phyloP scores from a whole-genome alignment of 805 yeast genomes.

The Kodamaea kakaduensis region DNA sequence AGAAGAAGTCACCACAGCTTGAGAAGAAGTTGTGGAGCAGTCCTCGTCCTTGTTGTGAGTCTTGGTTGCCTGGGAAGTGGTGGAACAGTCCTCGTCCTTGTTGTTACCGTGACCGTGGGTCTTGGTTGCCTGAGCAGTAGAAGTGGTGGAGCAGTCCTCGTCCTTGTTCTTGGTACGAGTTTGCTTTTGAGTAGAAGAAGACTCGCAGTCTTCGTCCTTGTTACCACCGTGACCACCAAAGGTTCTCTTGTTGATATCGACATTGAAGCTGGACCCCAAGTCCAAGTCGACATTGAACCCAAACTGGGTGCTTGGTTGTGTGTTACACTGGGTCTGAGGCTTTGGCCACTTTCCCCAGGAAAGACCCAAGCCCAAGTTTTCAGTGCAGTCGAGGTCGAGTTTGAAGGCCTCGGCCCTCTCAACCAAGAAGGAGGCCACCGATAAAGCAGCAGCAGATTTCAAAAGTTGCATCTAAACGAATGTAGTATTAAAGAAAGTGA shows the following conservation, averaged over 20 bases:
- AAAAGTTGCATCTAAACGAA: conserved; percentile 12
- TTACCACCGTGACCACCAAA: neutral
- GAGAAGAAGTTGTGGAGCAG: too few relatives aligned
- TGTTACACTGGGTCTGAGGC: conserved; percentile 7
- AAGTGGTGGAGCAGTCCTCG: too few relatives aligned
- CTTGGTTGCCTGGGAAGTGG: too few relatives aligned
- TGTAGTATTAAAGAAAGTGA: conserved; percentile 4
- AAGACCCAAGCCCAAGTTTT: conserved; percentile 6
- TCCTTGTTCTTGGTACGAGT: too few relatives aligned
- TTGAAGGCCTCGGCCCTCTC: conserved; percentile 9
- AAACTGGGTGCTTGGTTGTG: conserved; percentile 9
- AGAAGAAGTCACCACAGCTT: too few relatives aligned
- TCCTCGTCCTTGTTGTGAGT: too few relatives aligned
- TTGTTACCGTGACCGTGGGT: too few relatives aligned
- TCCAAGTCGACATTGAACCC: conserved; percentile 13
- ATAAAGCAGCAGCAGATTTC: conserved; percentile 13
- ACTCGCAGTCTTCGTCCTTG: too few relatives aligned
- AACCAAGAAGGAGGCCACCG: conserved; percentile 11
- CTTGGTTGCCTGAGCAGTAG: too few relatives aligned
- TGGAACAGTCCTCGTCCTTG: too few relatives aligned
- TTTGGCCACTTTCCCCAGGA: conserved; percentile 9
- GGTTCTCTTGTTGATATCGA: conserved; percentile 12
- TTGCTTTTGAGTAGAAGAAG: too few relatives aligned
- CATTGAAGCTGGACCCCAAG: conserved; percentile 9
- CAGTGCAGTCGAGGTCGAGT: conserved; percentile 12